These are phyloP conservation scores for Blastobotrys aristatus DNA, from an alignment of 1,139 yeast genomes.

Conservation along the genomic window DNA sequence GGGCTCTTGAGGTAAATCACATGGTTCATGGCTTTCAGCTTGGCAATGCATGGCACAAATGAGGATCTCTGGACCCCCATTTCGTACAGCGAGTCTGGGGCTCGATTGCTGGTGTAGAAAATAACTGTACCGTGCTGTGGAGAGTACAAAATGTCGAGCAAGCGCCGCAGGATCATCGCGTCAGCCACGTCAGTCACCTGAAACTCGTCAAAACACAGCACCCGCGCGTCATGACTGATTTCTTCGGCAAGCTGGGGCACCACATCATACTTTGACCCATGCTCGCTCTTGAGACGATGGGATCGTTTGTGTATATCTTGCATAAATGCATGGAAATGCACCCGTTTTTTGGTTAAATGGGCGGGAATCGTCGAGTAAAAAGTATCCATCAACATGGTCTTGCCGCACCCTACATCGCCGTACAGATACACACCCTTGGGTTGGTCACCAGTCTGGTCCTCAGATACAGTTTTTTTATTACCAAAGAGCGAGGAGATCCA, in stretches of 20 bases:
- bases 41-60: constrained; percentile 85
- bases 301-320: constrained; percentile 85
- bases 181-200: constrained; percentile 94
- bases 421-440: constrained; percentile 85
- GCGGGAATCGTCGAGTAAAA: constrained; percentile 78
- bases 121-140: constrained; percentile 76
- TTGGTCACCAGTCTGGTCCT: constrained; percentile 28
- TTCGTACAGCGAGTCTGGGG: constrained; percentile 86
- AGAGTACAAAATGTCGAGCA: constrained; percentile 54
- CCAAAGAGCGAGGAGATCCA: constrained; percentile 6
- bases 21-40: constrained; percentile 65
- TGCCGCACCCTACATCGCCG: constrained; percentile 98
- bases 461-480: constrained; percentile 5
- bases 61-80: constrained; percentile 91
- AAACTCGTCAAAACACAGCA: constrained; percentile 91
- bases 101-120: constrained; percentile 92
- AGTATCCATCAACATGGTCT: constrained; percentile 96
- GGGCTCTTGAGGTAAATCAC: constrained; percentile 84
- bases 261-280: constrained; percentile 70
- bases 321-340: constrained; percentile 97
- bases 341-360: constrained; percentile 68
- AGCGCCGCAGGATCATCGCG: constrained; percentile 86
- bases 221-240: constrained; percentile 67
- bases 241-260: constrained; percentile 82
- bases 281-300: constrained; percentile 62